A percentile compares a stretch with the other conserved stretches of the same genome.
These are phyloP conservation scores for Epichloe uncinata DNA, from an alignment of 2,329 filamentous ascomycete genomes.

Conservation along the genomic window DNA sequence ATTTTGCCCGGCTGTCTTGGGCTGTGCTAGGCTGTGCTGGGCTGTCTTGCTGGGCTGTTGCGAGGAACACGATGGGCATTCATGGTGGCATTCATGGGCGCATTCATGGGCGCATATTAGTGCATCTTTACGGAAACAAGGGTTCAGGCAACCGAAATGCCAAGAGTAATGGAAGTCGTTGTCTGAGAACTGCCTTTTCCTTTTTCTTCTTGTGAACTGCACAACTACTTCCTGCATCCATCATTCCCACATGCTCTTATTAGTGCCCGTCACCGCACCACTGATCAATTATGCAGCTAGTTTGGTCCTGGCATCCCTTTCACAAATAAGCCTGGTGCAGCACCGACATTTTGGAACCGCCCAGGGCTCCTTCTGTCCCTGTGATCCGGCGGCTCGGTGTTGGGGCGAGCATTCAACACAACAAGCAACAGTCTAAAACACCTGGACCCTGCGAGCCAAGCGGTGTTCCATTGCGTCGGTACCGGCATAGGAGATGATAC, in stretches of 20 bases:
- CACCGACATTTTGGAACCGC: neutral
- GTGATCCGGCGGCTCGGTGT: neutral
- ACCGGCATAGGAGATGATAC: neutral
- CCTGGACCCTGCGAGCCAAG: neutral
- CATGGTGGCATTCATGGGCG: no score
- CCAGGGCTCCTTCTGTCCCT: neutral
- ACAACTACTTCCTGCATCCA: neutral
- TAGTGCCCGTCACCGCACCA: conserved; percentile 4
- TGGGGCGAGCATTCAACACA: neutral
- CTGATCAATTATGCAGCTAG: neutral
- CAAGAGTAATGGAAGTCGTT: no score
- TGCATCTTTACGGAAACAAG: no score
- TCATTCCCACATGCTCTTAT: neutral
- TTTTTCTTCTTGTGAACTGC: neutral
- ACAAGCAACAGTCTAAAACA: neutral
- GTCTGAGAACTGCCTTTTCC: no score
- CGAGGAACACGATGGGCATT: no score
- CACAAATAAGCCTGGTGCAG: neutral
- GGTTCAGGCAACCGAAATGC: no score
- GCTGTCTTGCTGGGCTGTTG: neutral
- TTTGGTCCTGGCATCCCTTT: neutral
- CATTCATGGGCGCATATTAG: no score
- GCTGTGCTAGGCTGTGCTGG: no score
- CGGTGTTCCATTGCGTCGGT: neutral
- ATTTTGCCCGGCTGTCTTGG: neutral